Base-by-base conservation (phyloP, 345 rosid species). In the Eucalyptus fibrosa region DNA sequence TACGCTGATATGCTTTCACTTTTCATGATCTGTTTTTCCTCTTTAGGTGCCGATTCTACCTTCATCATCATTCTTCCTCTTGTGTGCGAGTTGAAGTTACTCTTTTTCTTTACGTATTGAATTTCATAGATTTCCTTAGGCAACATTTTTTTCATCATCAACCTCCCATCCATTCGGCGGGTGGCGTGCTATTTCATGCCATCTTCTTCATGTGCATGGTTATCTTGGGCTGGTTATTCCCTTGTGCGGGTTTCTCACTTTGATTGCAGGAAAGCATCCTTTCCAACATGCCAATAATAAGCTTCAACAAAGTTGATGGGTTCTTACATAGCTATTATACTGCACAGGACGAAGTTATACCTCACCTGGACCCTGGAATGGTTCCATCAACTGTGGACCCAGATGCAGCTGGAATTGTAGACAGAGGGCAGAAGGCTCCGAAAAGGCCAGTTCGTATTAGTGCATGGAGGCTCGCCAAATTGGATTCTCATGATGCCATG, bases 281-380 rank as follows among this genome's bases (percentile, higher is more conserved):
- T 40, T 50, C 21, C 77, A 65, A 65, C 32, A 26, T 30, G n/a
- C 47, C 45, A 77, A 44, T 40, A 40, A 21, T 40, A 77, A 15
- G 55, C 40, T 65, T 65, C 19, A 4, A 60, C 82, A 18, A 69
- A 50, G 47, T 77, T 77, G 85, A 40, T 77, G 47, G 30, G 30
- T 77, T 77, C 88, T 86, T 53, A 59, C 42, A 34, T 45, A 34
- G 67, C 45, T 86, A 51, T 45, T 93, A 87, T 59, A 34, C 65
- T 56, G 87, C 59, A 80, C 94, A 98, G 99, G 99, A 98, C 77
- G 99, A 98, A 95, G 99, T 98, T 47, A 88, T 96, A 87, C 99
- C 99, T 72, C 99, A 98, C 93, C 92, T 97, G 93, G 99, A 97
- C 62, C 99, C 99, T 88, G 95, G 99, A 88, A 98, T 97, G 98